A percentile compares a stretch with the other conserved stretches of the same genome.
These are phyloP conservation scores for Sporobolomyces phaffii DNA, from an alignment of 768 basidiomycete genomes.

Conservation along the genomic window DNA sequence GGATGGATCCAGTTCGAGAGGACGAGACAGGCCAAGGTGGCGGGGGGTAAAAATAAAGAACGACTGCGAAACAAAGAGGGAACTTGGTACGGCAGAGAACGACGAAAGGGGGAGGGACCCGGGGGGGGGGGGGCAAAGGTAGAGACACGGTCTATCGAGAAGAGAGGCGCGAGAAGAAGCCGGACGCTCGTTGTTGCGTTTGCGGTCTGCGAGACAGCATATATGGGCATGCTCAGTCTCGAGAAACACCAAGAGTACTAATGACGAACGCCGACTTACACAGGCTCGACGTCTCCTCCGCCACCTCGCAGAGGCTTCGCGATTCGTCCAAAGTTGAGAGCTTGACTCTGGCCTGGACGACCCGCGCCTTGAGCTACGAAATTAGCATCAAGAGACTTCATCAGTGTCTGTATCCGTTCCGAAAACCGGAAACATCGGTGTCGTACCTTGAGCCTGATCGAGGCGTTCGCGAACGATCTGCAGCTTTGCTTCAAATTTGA, in stretches of 20 bases:
- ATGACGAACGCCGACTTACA: neutral
- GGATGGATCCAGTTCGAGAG: too few relatives aligned
- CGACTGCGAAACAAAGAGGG: neutral
- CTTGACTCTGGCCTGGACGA: constrained; percentile 7
- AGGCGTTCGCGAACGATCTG: constrained; percentile 85
- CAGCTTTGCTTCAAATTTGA: constrained; percentile 89
- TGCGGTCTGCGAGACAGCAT: too few relatives aligned
- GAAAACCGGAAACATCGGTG: neutral
- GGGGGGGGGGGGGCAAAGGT: neutral
- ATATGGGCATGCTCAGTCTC: neutral
- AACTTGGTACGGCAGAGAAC: too few relatives aligned
- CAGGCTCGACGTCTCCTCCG: constrained; percentile 52
- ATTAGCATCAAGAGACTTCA: neutral
- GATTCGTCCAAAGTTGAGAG: constrained; percentile 83
- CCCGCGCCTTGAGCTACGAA: constrained; percentile 8
- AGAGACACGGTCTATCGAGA: neutral
- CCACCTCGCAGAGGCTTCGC: constrained; percentile 94
- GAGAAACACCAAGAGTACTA: neutral
- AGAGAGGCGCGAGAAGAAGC: constrained; percentile 30
- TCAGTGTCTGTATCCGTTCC: too few relatives aligned
- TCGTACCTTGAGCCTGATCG: constrained; percentile 82
- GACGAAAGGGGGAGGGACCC: neutral
- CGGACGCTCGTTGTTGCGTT: constrained; percentile 21
- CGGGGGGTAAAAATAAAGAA: neutral
- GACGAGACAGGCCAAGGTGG: too few relatives aligned